Evolutionary conservation across 495 filamentous ascomycete genomes (phyloP).

Genomic region (Penicillium steckii): DNA sequence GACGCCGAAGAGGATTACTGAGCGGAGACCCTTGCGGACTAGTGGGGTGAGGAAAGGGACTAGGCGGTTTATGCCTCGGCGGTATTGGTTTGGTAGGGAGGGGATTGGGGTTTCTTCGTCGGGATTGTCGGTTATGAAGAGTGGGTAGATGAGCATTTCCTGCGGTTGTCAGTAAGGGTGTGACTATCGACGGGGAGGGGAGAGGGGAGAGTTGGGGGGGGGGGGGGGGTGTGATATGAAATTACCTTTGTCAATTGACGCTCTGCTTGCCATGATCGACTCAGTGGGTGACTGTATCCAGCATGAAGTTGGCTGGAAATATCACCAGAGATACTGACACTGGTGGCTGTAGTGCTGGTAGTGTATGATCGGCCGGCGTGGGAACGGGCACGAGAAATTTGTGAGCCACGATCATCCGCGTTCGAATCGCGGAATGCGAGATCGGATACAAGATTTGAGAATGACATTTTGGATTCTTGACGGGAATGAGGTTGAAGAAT

Average conservation of each 20-base stretch:
- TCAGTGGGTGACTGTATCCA: conserved; percentile 90
- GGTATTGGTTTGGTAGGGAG: conserved; percentile 83
- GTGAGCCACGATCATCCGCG: conserved; percentile 59
- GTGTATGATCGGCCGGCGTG: conserved; percentile 70
- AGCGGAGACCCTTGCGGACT: conserved; percentile 81
- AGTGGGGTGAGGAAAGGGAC: conserved; percentile 82
- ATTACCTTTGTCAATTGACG: conserved; percentile 91
- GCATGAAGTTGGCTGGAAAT: conserved; percentile 94
- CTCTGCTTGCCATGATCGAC: conserved; percentile 92
- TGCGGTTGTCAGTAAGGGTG: conserved; percentile 3
- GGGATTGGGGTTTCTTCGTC: conserved; percentile 90
- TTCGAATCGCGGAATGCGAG: conserved; percentile 67
- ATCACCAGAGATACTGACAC: conserved; percentile 87
- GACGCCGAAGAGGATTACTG: conserved; percentile 94
- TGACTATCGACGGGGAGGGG: background rate
- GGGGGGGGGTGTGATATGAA: background rate
- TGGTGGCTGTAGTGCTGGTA: conserved; percentile 89
- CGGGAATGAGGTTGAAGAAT: no score
- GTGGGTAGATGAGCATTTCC: conserved; percentile 97
- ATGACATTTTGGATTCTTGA: conserved; percentile 65
- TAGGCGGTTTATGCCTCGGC: conserved; percentile 82
- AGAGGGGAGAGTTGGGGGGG: background rate
- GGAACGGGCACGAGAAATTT: conserved; percentile 71
- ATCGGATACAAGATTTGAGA: conserved; percentile 86
- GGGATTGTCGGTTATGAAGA: conserved; percentile 92